Percentiles rank a stretch among this genome's conserved stretches.
These are phyloP conservation scores for Apiospora koreana DNA, from an alignment of 2,329 filamentous ascomycete genomes.

Conservation along the genomic window DNA sequence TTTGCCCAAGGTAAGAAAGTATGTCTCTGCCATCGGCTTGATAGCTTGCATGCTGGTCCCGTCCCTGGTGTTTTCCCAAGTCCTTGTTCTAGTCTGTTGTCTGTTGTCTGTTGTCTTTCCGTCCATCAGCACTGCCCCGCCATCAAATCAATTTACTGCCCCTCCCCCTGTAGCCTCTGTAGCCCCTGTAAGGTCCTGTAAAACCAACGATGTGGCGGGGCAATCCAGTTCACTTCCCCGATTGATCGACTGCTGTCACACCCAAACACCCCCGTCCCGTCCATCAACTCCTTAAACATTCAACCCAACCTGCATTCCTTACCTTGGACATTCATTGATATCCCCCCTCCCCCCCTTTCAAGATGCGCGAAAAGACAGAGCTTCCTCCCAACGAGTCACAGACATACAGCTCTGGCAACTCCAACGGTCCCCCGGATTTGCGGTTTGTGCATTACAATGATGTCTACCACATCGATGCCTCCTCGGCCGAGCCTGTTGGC, in stretches of 20 bases:
- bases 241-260: background rate
- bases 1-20: background rate
- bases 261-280: background rate
- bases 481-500: constrained; percentile 79
- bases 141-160: background rate
- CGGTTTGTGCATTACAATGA: constrained; percentile 92
- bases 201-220: background rate
- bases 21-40: background rate
- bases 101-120: background rate
- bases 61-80: background rate
- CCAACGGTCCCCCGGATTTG: constrained; percentile 61
- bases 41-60: background rate
- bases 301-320: background rate
- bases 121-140: background rate
- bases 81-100: background rate
- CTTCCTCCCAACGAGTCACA: constrained; percentile 32
- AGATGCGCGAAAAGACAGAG: constrained; percentile 30
- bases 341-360: background rate
- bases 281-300: background rate
- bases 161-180: background rate
- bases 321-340: background rate
- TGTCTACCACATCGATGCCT: constrained; percentile 82
- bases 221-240: background rate
- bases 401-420: constrained; percentile 31
- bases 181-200: background rate